A percentile compares a stretch with the other conserved stretches of the same genome.
These are phyloP conservation scores for Saccharomycopsis schoenii DNA, from an alignment of 805 yeast species.

Conservation along the genomic window DNA sequence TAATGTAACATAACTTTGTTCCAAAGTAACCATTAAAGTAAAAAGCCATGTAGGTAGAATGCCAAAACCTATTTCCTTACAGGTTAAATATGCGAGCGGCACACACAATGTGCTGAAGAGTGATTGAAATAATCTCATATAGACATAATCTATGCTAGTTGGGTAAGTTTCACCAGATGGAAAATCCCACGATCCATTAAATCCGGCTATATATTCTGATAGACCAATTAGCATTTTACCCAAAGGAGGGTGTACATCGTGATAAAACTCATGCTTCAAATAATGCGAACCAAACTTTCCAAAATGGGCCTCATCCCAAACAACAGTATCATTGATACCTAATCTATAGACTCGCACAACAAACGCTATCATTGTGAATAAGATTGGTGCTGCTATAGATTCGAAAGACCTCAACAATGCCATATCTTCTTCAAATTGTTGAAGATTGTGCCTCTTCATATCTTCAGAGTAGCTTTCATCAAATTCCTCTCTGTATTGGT, in stretches of 20 bases:
- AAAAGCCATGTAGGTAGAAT: constrained; percentile 66
- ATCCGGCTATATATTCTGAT: constrained; percentile 80
- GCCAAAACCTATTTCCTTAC: constrained; percentile 63
- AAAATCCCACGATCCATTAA: constrained; percentile 81
- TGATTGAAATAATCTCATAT: constrained; percentile 85
- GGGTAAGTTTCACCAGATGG: constrained; percentile 74
- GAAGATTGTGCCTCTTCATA: background rate
- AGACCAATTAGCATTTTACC: constrained; percentile 89
- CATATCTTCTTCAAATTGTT: background rate
- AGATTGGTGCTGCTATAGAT: constrained; percentile 39
- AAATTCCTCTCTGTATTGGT: background rate
- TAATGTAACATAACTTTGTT: constrained; percentile 71
- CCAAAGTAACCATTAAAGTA: constrained; percentile 69
- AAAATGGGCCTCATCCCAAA: constrained; percentile 73
- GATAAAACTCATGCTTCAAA: constrained; percentile 78
- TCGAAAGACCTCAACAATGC: background rate
- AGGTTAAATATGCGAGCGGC: constrained; percentile 78
- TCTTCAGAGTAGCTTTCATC: constrained; percentile 8
- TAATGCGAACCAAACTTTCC: constrained; percentile 94
- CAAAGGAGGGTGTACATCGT: constrained; percentile 94
- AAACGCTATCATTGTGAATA: constrained; percentile 61
- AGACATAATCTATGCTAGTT: constrained; percentile 60
- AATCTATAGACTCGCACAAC: constrained; percentile 65
- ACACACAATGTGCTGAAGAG: constrained; percentile 72
- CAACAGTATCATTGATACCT: constrained; percentile 62